phyloP scores from a whole-genome alignment of 1,284 basidiomycete genomes.

The Boletus subluridellus region DNA sequence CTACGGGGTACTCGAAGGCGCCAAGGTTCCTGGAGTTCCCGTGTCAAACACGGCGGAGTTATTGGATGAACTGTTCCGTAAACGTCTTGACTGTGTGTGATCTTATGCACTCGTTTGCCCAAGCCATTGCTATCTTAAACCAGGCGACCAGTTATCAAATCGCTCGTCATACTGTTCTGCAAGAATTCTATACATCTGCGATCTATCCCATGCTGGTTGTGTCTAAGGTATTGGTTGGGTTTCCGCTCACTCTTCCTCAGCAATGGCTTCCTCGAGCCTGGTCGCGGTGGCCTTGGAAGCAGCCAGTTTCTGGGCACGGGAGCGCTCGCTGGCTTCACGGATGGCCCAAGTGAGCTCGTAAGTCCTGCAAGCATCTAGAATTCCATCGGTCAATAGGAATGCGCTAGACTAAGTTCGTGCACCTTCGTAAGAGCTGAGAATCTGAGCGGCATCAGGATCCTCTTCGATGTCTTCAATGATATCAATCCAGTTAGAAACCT shows the following conservation, averaged over 20 bases:
- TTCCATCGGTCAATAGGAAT: conserved; percentile 9
- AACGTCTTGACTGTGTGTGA: conserved; percentile 23
- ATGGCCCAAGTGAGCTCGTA: conserved; percentile 90
- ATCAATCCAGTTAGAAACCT: conserved; percentile 80
- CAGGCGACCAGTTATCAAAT: not conserved
- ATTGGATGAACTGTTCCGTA: conserved; percentile 34
- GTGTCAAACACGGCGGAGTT: conserved; percentile 33
- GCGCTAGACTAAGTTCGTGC: conserved; percentile 15
- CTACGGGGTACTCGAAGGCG: conserved; percentile 22
- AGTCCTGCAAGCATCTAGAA: conserved; percentile 76
- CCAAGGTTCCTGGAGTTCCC: conserved; percentile 14
- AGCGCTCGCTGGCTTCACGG: conserved; percentile 69
- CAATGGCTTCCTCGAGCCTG: conserved; percentile 24
- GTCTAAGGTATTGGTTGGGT: not conserved
- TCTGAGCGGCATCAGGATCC: conserved; percentile 63
- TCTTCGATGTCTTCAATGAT: conserved; percentile 77
- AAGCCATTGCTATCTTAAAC: not conserved
- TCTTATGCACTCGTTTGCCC: not conserved
- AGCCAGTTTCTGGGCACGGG: conserved; percentile 38
- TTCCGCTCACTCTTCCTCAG: conserved; percentile 28
- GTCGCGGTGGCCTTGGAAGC: conserved; percentile 14
- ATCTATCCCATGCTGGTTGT: not conserved
- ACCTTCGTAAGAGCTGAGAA: conserved; percentile 76
- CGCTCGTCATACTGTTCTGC: not conserved
- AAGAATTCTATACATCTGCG: not conserved